Base-by-base conservation (phyloP, 192 early-diverging fungal genomes). In the Lunasporangiospora selenospora region DNA sequence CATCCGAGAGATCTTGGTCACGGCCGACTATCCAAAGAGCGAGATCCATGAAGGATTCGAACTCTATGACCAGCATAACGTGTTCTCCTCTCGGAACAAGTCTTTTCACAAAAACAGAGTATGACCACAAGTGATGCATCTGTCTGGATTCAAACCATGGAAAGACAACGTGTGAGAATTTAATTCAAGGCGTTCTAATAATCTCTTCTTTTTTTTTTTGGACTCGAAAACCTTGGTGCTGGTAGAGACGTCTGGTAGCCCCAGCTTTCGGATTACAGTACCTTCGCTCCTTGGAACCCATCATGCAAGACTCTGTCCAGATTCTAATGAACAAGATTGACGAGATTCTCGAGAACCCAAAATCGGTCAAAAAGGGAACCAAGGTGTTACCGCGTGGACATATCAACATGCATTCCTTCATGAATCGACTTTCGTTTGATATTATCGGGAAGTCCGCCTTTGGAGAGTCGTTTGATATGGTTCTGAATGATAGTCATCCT, bases 251-350 rank as follows among this genome's bases (percentile, higher is more conserved):
- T 19, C 43, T 78, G 18, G 59, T 86, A 11, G 67, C 85, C 13
- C 85, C 85, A 2, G 83, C 85, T 12, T 86, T 86, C 53, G 78
- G 81, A 15, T 44, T 85, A n/a, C 78, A 79, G 26, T 77, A 86
- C 41, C 58, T 86, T 2, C 51, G 75, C 6, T 75, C 77, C 0
- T 34, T 86, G 10, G 85, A 86, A 24, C 64, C 58, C 6, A 61
- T 79, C 15, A 77, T 86, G 58, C 23, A 49, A 7, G 54, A 45
- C 1, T 67, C 59, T 36, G 56, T 70, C 16, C 42, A 62, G 11
- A 45, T 53, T 10, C 16, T 85, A n/a, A 44, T 77, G 4, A 13
- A 53, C 9, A 67, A 66, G 32, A 50, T 85, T 26, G 62, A 73
- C 24, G 43, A 43, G 41, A 45, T 58, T n/a, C 58, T 81, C 8